Percentiles rank a stretch among this genome's conserved stretches.
Conservation (phyloP, 306 rosid species). For the Vachellia collinsii region DNA sequence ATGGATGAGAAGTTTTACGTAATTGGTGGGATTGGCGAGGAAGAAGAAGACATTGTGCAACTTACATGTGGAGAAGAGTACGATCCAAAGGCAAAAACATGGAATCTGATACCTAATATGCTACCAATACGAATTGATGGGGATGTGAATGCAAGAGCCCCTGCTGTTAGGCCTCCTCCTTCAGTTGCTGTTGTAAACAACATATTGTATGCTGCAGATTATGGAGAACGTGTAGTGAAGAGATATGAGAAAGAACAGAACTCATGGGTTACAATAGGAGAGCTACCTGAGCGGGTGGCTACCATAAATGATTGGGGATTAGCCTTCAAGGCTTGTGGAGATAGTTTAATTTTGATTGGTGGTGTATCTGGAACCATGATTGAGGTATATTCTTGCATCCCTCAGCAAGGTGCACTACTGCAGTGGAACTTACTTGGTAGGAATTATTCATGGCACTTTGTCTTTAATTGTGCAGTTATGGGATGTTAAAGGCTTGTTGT, state of each 20-base stretch:
- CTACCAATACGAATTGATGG: no score
- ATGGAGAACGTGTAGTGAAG: conserved; percentile 57
- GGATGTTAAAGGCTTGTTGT: no score
- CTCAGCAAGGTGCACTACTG: conserved; percentile 3
- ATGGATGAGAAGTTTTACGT: conserved; percentile 85
- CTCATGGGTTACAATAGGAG: conserved; percentile 54
- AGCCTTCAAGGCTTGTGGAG: conserved; percentile 76
- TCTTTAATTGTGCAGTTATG: no score
- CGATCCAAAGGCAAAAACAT: no score
- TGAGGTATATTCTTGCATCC: conserved; percentile 62
- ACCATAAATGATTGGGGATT: conserved; percentile 78
- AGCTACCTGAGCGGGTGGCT: conserved; percentile 60
- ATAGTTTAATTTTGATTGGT: conserved; percentile 61
- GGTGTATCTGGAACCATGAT: conserved; percentile 54
- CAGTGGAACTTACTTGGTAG: no score
- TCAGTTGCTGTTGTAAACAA: no score
- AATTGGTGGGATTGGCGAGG: conserved; percentile 57
- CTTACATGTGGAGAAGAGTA: no score
- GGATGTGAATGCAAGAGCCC: no score
- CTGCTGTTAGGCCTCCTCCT: no score
- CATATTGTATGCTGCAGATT: conserved; percentile 70
- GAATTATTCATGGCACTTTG: no score
- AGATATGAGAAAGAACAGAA: conserved; percentile 52
- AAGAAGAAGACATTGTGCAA: no score
- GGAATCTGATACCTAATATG: no score